A percentile compares a stretch with the other conserved stretches of the same genome.
Evolutionary conservation across 805 yeast genomes (phyloP).

Genomic region (Candida piceae): DNA sequence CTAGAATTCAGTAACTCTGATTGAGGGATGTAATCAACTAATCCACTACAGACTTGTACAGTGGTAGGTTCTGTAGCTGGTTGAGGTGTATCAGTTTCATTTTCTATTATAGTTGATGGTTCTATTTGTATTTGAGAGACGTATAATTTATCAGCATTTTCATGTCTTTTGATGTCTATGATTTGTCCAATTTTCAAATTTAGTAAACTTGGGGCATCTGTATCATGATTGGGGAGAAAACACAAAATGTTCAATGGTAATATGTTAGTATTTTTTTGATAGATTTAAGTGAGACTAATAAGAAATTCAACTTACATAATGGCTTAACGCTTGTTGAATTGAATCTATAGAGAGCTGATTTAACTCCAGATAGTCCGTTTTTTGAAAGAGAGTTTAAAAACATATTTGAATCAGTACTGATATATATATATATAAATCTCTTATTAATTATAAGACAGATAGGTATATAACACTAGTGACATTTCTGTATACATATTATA

Average conservation of each 20-base stretch:
- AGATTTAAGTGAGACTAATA: no score
- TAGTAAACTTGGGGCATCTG: constrained; percentile 21
- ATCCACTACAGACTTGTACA: constrained; percentile 53
- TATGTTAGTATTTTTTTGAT: no score
- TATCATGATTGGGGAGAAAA: no score
- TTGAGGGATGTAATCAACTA: constrained; percentile 40
- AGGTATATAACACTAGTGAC: no score
- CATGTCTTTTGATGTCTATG: constrained; percentile 41
- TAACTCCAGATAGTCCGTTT: no score
- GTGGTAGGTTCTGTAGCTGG: constrained; percentile 7
- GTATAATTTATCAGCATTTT: constrained; percentile 54
- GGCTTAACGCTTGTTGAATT: constrained; percentile 1
- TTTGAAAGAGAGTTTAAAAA: no score
- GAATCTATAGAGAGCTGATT: not conserved
- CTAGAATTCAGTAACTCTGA: constrained; percentile 33
- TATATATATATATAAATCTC: no score
- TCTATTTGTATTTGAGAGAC: constrained; percentile 44
- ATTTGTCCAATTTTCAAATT: constrained; percentile 44
- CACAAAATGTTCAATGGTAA: no score
- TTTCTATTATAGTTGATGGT: constrained; percentile 1
- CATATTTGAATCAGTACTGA: no score
- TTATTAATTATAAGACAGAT: no score
- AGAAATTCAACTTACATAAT: no score
- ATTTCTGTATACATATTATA: no score
- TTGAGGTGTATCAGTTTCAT: not conserved